Base-by-base conservation (phyloP, 768 basidiomycete species). In the Trametes cubensis region DNA sequence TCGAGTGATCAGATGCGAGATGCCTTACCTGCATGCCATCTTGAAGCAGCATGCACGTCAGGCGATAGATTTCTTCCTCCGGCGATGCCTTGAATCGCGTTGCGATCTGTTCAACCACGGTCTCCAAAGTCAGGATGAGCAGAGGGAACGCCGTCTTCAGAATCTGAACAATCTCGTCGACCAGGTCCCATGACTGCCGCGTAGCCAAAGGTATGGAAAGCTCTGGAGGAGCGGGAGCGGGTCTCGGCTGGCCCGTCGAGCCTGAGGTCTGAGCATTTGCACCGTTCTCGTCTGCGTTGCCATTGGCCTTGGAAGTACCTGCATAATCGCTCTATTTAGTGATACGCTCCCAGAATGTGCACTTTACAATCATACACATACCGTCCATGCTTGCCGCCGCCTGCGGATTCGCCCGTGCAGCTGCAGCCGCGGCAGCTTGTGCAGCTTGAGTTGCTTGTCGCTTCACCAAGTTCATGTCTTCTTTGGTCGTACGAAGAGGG, bases 131-230 rank as follows among this genome's bases (percentile, higher is more conserved):
- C 21, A 98, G 79, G 30, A 96, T 92, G 39, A 99, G 83, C 7
- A 99, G 82, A 0, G 97, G 97, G 81, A 95, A 97, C 0, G 93
- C 89, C 0, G 96, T 97, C 78, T 99, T 98, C 69, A 98, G 80
- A 40, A 93, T 87, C 71, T 95, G 90, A 44, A 95, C 85, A 60
- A 98, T 86, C 71, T 98, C 97, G 21, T 99, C 97, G 7, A 97
- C 87, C 68, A 90, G 83, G 56, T 98, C 96, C 83, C 86, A 92
- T 26, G 92, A 85, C 67, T 91, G 90, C 34, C 88, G 58, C 25
- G 63, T 64, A 1, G 55, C 55, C 4, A 28, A 25, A 14, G 63
- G 48, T 1, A 64, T 52, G 10, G 54, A 20, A 15, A 60, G 44
- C 48, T 63, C 62, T 14, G 62, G 62, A 49, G 39, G 46, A 17